Conservation (phyloP, 331 rosid genomes). For the Acacia concinna region DNA sequence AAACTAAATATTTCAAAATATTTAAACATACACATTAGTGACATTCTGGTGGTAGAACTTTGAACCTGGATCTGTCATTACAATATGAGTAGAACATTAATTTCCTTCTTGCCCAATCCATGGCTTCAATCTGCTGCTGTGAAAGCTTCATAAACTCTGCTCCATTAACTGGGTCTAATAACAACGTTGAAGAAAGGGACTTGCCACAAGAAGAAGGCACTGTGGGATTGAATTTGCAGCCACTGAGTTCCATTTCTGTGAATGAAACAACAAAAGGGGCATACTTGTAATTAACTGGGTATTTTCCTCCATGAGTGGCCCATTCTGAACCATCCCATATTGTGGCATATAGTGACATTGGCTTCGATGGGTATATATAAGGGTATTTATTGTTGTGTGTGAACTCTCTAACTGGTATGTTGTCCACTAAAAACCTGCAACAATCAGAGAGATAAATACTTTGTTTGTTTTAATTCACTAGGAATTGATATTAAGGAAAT, state of each 20-base stretch:
- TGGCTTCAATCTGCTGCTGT: slow-evolving; percentile 62
- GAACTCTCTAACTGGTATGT: slow-evolving; percentile 81
- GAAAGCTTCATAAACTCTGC: slow-evolving; percentile 67
- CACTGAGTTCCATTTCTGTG: slow-evolving; percentile 61
- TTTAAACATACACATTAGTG: slow-evolving; percentile 17
- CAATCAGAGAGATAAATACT: background rate
- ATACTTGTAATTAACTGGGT: slow-evolving; percentile 77
- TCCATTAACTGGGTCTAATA: slow-evolving; percentile 70
- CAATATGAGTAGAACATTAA: slow-evolving; percentile 95
- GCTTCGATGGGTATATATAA: slow-evolving; percentile 69
- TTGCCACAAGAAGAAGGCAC: slow-evolving; percentile 50
- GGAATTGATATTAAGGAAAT: background rate
- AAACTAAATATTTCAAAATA: background rate
- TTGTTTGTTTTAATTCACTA: too few species aligned
- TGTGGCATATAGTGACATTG: slow-evolving; percentile 84
- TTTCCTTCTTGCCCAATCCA: slow-evolving; percentile 98
- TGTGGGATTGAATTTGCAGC: slow-evolving; percentile 56
- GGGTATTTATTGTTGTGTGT: slow-evolving; percentile 43
- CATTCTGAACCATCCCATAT: slow-evolving; percentile 99
- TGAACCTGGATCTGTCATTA: slow-evolving; percentile 66
- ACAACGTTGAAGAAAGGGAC: slow-evolving; percentile 40
- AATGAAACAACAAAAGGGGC: slow-evolving; percentile 83
- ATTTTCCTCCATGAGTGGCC: slow-evolving; percentile 98
- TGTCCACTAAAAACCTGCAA: slow-evolving; percentile 85
- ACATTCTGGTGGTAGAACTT: slow-evolving; percentile 87